phyloP scores from a whole-genome alignment of 139 green algal species.

The Coelastrella sp. region DNA sequence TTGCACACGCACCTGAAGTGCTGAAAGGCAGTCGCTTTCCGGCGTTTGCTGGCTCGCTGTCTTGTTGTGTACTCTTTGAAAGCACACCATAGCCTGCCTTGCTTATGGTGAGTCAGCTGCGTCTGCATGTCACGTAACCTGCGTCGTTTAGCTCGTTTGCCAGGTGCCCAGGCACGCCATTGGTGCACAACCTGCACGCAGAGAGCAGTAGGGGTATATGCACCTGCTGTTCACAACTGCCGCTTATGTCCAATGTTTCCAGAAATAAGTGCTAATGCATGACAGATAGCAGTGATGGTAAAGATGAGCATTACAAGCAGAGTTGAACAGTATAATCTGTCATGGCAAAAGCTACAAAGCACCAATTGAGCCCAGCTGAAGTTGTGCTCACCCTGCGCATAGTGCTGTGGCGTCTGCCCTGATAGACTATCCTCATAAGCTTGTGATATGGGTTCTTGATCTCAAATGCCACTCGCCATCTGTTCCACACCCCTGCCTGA shows the following conservation, averaged over 20 bases:
- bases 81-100: not conserved
- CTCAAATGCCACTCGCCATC: conserved; percentile 35
- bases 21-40: not conserved
- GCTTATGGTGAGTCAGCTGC: not conserved
- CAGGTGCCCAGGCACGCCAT: conserved; percentile 35
- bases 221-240: too few species aligned
- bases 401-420: conserved; percentile 5
- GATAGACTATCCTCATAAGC: conserved; percentile 28
- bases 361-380: not conserved
- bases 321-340: too few species aligned
- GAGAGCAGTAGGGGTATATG: not conserved
- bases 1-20: conserved; percentile 31
- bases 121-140: not conserved
- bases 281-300: too few species aligned
- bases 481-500: conserved; percentile 38
- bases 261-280: too few species aligned
- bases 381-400: not conserved
- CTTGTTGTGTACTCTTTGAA: conserved; percentile 21
- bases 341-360: not conserved
- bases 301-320: too few species aligned
- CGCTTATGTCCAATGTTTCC: too few species aligned
- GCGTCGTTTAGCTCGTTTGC: conserved; percentile 21
- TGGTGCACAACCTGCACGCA: conserved; percentile 1
- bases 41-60: conserved; percentile 1
- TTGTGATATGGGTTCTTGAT: not conserved